Conservation (phyloP, 139 green algal genomes). For the Coelastrella sp. region DNA sequence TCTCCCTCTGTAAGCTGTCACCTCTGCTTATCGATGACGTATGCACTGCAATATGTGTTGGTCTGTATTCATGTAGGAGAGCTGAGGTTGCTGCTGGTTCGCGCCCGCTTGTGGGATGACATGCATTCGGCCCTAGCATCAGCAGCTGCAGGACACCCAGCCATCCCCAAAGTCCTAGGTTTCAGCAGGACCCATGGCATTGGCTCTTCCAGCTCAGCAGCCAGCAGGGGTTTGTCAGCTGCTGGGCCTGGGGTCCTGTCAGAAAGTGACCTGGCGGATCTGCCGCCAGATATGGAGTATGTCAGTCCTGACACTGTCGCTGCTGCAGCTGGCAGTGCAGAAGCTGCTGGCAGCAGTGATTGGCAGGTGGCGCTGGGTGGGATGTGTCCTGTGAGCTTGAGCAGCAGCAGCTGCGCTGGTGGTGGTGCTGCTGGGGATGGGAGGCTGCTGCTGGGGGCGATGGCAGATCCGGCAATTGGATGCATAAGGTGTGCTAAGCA, state of each 20-base stretch:
- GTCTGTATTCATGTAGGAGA: conserved; percentile 38
- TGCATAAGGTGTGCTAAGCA: conserved; percentile 4
- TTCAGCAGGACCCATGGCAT: conserved; percentile 1
- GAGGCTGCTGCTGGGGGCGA: conserved; percentile 37
- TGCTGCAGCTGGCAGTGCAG: not conserved
- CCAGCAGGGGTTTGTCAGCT: not conserved
- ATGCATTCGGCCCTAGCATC: conserved; percentile 1
- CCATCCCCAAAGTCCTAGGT: conserved; percentile 10
- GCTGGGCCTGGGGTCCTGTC: not conserved
- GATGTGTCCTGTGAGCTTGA: conserved; percentile 54
- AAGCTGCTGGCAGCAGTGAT: not conserved
- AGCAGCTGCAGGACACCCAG: not conserved
- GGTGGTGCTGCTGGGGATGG: conserved; percentile 39
- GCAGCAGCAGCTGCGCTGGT: not conserved
- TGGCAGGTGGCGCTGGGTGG: conserved; percentile 47
- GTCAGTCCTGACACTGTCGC: not conserved
- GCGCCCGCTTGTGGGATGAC: conserved; percentile 49
- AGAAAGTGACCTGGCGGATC: not conserved
- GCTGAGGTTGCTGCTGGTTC: conserved; percentile 69
- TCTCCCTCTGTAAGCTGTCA: too few relatives aligned
- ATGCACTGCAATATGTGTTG: too few relatives aligned
- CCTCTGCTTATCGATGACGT: too few relatives aligned
- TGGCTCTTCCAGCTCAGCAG: not conserved
- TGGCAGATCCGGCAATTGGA: conserved; percentile 24
- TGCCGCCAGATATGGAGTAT: conserved; percentile 42